Evolutionary conservation across 1,284 basidiomycete species (phyloP), one percentile per base, ranked within the genome.

Genomic region (Apiotrichum mycotoxinovorans): DNA sequence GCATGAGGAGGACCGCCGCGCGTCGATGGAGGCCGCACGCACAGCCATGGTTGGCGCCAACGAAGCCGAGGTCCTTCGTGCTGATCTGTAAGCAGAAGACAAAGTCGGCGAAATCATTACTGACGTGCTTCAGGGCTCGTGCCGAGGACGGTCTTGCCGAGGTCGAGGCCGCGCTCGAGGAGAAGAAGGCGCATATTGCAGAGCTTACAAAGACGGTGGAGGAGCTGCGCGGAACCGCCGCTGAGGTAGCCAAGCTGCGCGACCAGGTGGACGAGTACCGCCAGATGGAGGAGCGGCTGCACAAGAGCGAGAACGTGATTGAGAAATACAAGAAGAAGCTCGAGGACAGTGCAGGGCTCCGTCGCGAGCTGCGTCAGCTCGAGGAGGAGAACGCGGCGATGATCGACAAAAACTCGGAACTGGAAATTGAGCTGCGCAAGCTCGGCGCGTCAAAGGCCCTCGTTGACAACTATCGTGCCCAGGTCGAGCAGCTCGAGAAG

Each of bases 301-400:
- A 91, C 69, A 97, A 95, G 80, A 89, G 87, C 8, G 95, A 98
- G 75, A 95, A 95, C 68, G 93, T 95, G 34, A 91, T 97, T 83
- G 93, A 98, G 76, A 98, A 98, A 76, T 96, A 97, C 79, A 95
- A 95, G 81, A 95, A 92, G 82, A 98, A 98, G 78, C 82, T 98
- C 4, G 95, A 98, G 67, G 95, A 97, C 72, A 85, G 87, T 4
- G 90, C 89, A 3, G 90, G 94, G 66, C 81, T 95, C 40, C 85
- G 91, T 25, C 84, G 91, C 61, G 85, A 88, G 65, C 83, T 96
- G 34, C 66, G 94, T 88, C 83, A 84, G 0, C 80, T 97, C 23
- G 93, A 97, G 77, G 91, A 88, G 65, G 91, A 97, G 78, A 97
- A 98, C 63, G 85, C 91, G 5, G 85, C 87, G 57, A 83, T 98